Base-by-base conservation (phyloP, 768 basidiomycete genomes). In the Suillus subalutaceus region DNA sequence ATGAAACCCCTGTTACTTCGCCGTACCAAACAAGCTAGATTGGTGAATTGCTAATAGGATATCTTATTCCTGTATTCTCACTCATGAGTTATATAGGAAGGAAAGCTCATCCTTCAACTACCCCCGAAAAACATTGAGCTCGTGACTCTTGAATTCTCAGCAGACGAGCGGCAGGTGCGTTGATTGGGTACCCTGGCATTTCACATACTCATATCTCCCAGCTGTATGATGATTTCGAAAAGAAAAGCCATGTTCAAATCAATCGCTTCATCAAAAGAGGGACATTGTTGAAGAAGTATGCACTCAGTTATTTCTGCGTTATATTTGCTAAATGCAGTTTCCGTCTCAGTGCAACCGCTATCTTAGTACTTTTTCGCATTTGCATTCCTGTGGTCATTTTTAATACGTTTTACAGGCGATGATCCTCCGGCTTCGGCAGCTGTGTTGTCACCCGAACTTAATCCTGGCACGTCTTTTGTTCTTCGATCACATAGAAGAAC, bases 221-320 rank as follows among this genome's bases (percentile, higher is more conserved):
- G 86, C 71, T 89, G 10, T 90, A 90, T 68, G 82, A 88, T 68
- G 79, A 78, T 13, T 85, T 88, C 57, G 88, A 89, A 74, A 82
- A 81, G 71, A 72, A 76, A 61, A 84, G 85, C 4, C 85, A 85
- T 71, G 80, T 89, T 30, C 79, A 80, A 26, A 71, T 90, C 52
- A 89, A 85, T 67, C 84, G 82, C 69, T 92, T 88, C 75, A 83
- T 90, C 70, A 82, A 80, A 32, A 84, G 84, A 23, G 79, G 86
- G n/a, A 91, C 89, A 0, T 79, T 93, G 6, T 71, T 92, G 37
- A 90, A 92, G 74, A 89, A 93, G 87, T 91, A 72, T 44, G 86
- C 81, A 16, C 26, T 30, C 26, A 13, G 4, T 56, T 43, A 57
- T 43, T 52, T n/a, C 7, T 43, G 40, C 6, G 59, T 60, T n/a